phyloP scores from a whole-genome alignment of 345 rosid genomes.

The Citrus inodora region DNA sequence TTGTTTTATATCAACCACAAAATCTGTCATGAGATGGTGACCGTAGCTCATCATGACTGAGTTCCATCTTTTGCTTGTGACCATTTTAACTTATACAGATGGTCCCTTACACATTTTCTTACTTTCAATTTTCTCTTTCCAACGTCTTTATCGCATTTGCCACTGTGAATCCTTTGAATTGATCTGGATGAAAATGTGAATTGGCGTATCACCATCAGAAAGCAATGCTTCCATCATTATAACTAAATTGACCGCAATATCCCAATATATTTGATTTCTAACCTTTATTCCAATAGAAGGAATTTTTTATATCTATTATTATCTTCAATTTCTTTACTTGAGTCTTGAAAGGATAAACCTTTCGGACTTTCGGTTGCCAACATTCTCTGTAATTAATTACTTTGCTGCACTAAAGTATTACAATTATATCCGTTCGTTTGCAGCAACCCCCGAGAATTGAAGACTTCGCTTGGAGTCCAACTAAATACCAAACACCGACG shows the following conservation, averaged over 20 bases:
- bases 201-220: background rate
- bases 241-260: background rate
- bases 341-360: background rate
- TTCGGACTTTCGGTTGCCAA: background rate
- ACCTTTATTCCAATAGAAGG: background rate
- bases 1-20: background rate
- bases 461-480: slow-evolving; percentile 11
- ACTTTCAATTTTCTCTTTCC: background rate
- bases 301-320: background rate
- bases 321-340: background rate
- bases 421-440: background rate
- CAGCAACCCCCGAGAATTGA: background rate
- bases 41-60: background rate
- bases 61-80: background rate
- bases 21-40: background rate
- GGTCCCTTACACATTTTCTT: background rate
- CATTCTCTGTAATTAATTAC: background rate
- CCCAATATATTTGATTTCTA: background rate
- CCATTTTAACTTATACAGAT: background rate
- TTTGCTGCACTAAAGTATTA: background rate
- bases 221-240: background rate
- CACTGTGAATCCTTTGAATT: background rate
- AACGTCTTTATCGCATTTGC: background rate
- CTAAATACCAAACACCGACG: background rate
- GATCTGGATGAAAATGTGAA: too few species aligned